These are phyloP conservation scores for Ramularia collo-cygni DNA, from an alignment of 2,329 filamentous ascomycete species.

Conservation along the genomic window DNA sequence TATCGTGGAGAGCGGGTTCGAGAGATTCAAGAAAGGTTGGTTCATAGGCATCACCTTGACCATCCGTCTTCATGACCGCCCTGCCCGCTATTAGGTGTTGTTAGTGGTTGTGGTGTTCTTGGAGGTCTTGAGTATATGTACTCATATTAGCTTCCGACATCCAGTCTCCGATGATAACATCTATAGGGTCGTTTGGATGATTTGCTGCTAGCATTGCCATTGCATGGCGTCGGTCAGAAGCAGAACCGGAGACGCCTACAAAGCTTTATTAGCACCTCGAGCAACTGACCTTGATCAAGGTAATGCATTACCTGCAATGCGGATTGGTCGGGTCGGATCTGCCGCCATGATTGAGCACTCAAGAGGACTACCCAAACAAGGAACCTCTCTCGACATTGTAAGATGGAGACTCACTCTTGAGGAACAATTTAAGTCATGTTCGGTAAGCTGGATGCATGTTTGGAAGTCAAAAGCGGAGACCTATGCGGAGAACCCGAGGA, in stretches of 20 bases:
- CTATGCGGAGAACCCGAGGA: too few relatives aligned
- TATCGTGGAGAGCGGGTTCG: constrained; percentile 38
- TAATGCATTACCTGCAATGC: constrained; percentile 22
- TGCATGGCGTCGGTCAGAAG: constrained; percentile 33
- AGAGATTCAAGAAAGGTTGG: constrained; percentile 47
- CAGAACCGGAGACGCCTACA: constrained; percentile 32
- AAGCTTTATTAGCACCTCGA: constrained; percentile 1
- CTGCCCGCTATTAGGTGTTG: constrained; percentile 22
- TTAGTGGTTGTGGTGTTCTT: constrained; percentile 35
- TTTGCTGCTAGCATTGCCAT: constrained; percentile 28
- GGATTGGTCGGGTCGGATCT: constrained; percentile 21
- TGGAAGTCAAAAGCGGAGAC: too few relatives aligned
- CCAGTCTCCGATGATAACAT: constrained; percentile 51
- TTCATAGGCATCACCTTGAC: constrained; percentile 41
- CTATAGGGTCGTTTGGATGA: constrained; percentile 35
- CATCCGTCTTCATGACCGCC: constrained; percentile 17
- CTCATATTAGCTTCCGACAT: constrained; percentile 33
- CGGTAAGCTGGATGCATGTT: too few relatives aligned
- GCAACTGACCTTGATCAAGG: not conserved
- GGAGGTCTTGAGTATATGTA: constrained; percentile 22
- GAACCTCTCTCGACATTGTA: constrained; percentile 8
- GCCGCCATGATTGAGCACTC: constrained; percentile 17
- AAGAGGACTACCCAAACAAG: constrained; percentile 14
- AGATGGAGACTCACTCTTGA: too few relatives aligned
- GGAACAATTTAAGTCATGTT: too few relatives aligned